These are phyloP conservation scores for Candida peoriensis DNA, from an alignment of 805 yeast genomes.

Conservation along the genomic window DNA sequence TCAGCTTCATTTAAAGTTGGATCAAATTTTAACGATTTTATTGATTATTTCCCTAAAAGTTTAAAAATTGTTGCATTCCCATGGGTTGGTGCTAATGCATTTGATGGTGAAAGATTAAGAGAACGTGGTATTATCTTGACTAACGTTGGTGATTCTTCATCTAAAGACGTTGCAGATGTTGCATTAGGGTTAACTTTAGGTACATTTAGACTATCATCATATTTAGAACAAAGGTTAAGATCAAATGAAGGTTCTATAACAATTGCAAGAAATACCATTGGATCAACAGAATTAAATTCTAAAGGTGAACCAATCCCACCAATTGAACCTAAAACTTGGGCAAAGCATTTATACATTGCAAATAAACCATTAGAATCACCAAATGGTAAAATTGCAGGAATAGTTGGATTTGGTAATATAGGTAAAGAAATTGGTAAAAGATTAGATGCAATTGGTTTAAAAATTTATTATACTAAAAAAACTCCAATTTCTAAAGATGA, in stretches of 20 bases:
- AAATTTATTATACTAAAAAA: slow-evolving; percentile 56
- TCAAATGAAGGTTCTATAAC: slow-evolving; percentile 35
- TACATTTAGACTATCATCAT: slow-evolving; percentile 52
- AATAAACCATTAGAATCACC: slow-evolving; percentile 46
- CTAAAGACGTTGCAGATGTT: slow-evolving; percentile 66
- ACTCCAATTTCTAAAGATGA: slow-evolving; percentile 32
- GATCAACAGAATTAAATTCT: slow-evolving; percentile 26
- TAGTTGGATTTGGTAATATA: slow-evolving; percentile 72
- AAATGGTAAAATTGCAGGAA: slow-evolving; percentile 47
- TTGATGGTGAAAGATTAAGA: slow-evolving; percentile 39
- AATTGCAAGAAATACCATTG: slow-evolving; percentile 34
- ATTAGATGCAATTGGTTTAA: slow-evolving; percentile 55
- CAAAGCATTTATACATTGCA: slow-evolving; percentile 41
- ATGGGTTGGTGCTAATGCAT: slow-evolving; percentile 57
- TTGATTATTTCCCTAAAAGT: slow-evolving; percentile 39
- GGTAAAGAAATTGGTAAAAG: slow-evolving; percentile 59
- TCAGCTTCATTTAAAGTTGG: slow-evolving; percentile 46
- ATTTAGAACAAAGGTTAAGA: slow-evolving; percentile 38
- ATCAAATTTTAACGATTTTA: slow-evolving; percentile 36
- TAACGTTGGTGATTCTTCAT: slow-evolving; percentile 54
- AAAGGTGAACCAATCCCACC: slow-evolving; percentile 27
- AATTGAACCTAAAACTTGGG: slow-evolving; percentile 32
- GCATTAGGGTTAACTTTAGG: slow-evolving; percentile 54
- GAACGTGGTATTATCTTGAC: slow-evolving; percentile 49
- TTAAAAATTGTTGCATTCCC: slow-evolving; percentile 48